Conservation (phyloP, 2,329 filamentous ascomycete species). For the Ascochyta viciae-villosae region DNA sequence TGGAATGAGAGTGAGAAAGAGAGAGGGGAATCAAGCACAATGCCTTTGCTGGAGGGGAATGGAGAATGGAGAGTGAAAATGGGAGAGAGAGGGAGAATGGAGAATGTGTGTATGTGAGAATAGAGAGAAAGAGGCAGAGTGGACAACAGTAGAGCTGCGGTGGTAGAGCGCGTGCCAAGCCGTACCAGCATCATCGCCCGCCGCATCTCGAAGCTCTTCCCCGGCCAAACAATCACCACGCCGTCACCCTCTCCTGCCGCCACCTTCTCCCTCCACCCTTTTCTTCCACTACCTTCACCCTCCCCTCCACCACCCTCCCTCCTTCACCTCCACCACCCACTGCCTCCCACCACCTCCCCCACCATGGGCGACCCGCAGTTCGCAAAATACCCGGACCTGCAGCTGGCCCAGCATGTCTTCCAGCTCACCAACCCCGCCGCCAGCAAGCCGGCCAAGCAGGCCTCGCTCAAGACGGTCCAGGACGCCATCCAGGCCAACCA, state of each 20-base stretch:
- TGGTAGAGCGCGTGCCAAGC: background rate
- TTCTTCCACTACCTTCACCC: background rate
- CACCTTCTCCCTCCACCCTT: conserved; percentile 7
- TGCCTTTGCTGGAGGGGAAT: no score
- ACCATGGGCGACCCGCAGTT: conserved; percentile 80
- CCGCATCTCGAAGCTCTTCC: background rate
- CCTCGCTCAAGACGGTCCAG: conserved; percentile 75
- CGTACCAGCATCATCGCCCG: conserved; percentile 19
- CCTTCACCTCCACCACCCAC: conserved; percentile 16
- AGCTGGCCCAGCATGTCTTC: conserved; percentile 85
- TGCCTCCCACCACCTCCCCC: conserved; percentile 12
- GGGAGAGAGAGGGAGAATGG: no score
- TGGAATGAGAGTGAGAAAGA: no score
- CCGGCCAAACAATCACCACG: background rate
- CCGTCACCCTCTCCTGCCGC: background rate
- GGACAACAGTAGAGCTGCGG: no score
- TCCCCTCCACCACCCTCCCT: background rate
- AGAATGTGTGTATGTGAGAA: no score
- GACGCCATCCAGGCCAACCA: conserved; percentile 83
- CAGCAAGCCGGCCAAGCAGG: conserved; percentile 70
- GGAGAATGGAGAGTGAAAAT: no score
- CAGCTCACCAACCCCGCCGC: conserved; percentile 82
- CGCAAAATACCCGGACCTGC: conserved; percentile 82
- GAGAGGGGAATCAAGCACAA: no score
- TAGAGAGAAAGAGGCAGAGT: no score